phyloP scores from a whole-genome alignment of 1,139 yeast species.

The Blastobotrys proliferans region DNA sequence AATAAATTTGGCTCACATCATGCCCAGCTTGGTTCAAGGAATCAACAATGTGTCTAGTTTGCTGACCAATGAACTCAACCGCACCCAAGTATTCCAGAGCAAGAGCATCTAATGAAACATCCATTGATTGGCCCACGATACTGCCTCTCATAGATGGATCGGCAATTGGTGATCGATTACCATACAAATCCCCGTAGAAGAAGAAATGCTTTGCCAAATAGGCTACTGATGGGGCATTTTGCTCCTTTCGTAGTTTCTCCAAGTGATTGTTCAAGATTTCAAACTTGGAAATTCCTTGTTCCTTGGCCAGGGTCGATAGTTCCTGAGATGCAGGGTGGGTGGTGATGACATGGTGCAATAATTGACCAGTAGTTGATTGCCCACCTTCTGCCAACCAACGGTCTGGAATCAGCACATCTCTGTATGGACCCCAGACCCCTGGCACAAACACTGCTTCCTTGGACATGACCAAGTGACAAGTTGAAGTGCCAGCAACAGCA shows the following conservation, averaged over 20 bases:
- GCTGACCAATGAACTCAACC: constrained; percentile 96
- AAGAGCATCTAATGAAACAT: constrained; percentile 72
- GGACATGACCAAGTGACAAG: constrained; percentile 91
- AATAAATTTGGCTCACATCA: constrained; percentile 65
- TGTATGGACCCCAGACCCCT: constrained; percentile 99
- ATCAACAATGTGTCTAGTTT: constrained; percentile 90
- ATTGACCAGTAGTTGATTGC: constrained; percentile 93
- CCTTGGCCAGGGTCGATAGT: constrained; percentile 55
- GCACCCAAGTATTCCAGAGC: constrained; percentile 88
- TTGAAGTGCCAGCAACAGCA: constrained; percentile 97
- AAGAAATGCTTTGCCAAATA: constrained; percentile 79
- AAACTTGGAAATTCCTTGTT: constrained; percentile 68
- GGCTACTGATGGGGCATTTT: constrained; percentile 63
- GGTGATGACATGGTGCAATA: constrained; percentile 82
- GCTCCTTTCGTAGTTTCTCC: constrained; percentile 59
- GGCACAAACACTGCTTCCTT: constrained; percentile 82
- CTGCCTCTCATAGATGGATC: constrained; percentile 93
- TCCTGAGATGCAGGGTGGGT: constrained; percentile 85
- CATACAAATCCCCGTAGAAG: constrained; percentile 95
- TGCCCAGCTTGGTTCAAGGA: constrained; percentile 81
- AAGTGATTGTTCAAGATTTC: constrained; percentile 75
- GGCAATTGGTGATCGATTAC: constrained; percentile 94
- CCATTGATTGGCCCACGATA: constrained; percentile 91
- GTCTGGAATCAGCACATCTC: constrained; percentile 83
- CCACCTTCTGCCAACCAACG: constrained; percentile 99